A percentile compares a stretch with the other conserved stretches of the same genome.
phyloP scores from a whole-genome alignment of 148 eudicot species.

The Vaccinium darrowii region DNA sequence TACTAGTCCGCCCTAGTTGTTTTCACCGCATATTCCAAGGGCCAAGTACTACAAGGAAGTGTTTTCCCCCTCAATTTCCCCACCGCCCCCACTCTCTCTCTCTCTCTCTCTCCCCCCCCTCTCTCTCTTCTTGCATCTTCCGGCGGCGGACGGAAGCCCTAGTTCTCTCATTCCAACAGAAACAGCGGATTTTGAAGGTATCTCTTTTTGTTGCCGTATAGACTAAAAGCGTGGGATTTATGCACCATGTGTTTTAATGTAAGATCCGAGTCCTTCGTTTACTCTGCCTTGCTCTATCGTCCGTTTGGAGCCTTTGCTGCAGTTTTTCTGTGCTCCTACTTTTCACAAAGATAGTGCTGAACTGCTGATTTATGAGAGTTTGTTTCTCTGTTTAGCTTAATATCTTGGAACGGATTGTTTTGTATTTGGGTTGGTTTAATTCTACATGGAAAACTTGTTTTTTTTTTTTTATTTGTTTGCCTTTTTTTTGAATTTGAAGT shows the following conservation, averaged over 20 bases:
- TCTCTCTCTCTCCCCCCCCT: background rate
- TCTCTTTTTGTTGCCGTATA: background rate
- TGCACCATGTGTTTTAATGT: background rate
- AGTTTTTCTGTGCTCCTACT: background rate
- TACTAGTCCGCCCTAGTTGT: background rate
- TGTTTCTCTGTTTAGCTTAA: background rate
- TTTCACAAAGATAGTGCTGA: background rate
- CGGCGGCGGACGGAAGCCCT: conserved; percentile 15
- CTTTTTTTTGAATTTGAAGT: background rate
- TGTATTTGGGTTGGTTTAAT: background rate
- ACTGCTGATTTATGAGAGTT: background rate
- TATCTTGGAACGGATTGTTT: background rate
- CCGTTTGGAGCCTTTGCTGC: background rate
- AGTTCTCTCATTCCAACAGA: background rate
- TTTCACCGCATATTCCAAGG: background rate
- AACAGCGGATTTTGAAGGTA: background rate
- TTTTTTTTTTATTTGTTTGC: background rate
- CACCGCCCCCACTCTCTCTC: background rate
- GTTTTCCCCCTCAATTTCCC: background rate
- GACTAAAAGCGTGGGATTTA: background rate
- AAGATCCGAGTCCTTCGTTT: background rate
- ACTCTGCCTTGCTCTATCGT: background rate
- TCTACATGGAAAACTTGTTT: background rate
- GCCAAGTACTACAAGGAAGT: background rate
- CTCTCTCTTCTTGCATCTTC: background rate